Percentiles rank a stretch among this genome's conserved stretches.
Evolutionary conservation across 1,139 yeast genomes (phyloP).

Genomic region (Pneumocystis murina): DNA sequence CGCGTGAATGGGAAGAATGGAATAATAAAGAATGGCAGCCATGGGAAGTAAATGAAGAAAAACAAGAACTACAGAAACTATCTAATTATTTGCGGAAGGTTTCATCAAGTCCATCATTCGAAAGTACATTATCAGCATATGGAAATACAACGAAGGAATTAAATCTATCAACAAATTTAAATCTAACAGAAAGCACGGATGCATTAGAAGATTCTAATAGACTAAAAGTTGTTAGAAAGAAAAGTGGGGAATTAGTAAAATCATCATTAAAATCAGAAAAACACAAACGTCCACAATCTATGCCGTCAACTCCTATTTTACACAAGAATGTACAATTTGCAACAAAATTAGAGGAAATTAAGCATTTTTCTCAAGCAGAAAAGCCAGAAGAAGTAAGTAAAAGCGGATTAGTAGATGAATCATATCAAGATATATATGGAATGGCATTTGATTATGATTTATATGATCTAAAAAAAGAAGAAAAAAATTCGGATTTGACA

Average conservation of each 20-base stretch:
- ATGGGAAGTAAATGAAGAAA: too few relatives aligned
- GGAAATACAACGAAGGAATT: neutral
- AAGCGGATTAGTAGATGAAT: conserved; percentile 38
- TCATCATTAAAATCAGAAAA: conserved; percentile 45
- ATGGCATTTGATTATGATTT: conserved; percentile 4
- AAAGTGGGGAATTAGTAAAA: conserved; percentile 68
- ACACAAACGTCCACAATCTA: conserved; percentile 38
- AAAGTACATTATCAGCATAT: neutral
- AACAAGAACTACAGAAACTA: neutral
- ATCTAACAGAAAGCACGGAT: neutral
- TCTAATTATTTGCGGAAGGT: neutral
- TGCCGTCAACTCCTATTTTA: conserved; percentile 60
- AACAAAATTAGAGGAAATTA: conserved; percentile 43
- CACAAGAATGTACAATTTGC: conserved; percentile 68
- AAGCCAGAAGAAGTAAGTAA: conserved; percentile 64
- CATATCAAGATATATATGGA: conserved; percentile 13
- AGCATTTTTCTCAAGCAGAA: conserved; percentile 58
- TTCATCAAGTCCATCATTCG: neutral
- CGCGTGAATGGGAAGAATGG: too few relatives aligned
- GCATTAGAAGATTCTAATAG: conserved; percentile 21
- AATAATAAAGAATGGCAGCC: too few relatives aligned
- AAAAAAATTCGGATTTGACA: conserved; percentile 33
- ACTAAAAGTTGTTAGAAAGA: conserved; percentile 35
- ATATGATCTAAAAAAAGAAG: conserved; percentile 17
- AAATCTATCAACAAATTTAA: too few relatives aligned